Evolutionary conservation across 2,329 filamentous ascomycete species (phyloP).

Genomic region (Penicillium sp.): DNA sequence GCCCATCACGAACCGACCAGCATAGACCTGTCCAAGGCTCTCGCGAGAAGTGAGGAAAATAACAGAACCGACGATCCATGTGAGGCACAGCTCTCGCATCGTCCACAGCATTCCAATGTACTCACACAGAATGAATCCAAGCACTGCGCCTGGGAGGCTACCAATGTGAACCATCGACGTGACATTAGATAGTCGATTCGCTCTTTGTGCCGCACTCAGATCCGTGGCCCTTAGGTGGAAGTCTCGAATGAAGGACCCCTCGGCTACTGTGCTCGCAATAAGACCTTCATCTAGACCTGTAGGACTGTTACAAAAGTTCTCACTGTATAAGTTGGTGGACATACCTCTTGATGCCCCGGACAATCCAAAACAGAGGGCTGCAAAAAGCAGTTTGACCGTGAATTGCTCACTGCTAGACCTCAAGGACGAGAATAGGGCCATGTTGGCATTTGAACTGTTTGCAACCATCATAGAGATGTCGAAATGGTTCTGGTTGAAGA

Average conservation of each 20-base stretch:
- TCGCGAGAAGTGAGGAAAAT: slow-evolving; percentile 36
- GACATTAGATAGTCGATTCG: slow-evolving; percentile 37
- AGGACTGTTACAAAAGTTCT: not conserved
- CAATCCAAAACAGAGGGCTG: slow-evolving; percentile 16
- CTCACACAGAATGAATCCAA: slow-evolving; percentile 30
- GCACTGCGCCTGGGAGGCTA: slow-evolving; percentile 36
- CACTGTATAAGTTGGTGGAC: not conserved
- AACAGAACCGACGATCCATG: slow-evolving; percentile 26
- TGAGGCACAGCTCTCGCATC: slow-evolving; percentile 20
- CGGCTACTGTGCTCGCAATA: slow-evolving; percentile 21
- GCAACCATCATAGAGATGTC: no score
- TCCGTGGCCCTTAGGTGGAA: slow-evolving; percentile 10
- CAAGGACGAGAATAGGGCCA: no score
- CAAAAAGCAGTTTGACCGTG: slow-evolving; percentile 12
- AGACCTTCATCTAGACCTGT: slow-evolving; percentile 24
- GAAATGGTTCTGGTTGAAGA: no score
- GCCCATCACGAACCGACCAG: slow-evolving; percentile 33
- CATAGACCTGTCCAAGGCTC: slow-evolving; percentile 30
- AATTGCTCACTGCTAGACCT: no score
- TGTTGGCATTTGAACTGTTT: no score
- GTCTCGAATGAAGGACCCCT: slow-evolving; percentile 18
- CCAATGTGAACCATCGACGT: slow-evolving; percentile 44
- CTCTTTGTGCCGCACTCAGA: slow-evolving; percentile 22
- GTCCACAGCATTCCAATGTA: slow-evolving; percentile 28
- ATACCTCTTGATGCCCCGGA: slow-evolving; percentile 17